phyloP scores from a whole-genome alignment of 352 stramenopile species.

The Hyaloperonospora arabidopsidis region DNA sequence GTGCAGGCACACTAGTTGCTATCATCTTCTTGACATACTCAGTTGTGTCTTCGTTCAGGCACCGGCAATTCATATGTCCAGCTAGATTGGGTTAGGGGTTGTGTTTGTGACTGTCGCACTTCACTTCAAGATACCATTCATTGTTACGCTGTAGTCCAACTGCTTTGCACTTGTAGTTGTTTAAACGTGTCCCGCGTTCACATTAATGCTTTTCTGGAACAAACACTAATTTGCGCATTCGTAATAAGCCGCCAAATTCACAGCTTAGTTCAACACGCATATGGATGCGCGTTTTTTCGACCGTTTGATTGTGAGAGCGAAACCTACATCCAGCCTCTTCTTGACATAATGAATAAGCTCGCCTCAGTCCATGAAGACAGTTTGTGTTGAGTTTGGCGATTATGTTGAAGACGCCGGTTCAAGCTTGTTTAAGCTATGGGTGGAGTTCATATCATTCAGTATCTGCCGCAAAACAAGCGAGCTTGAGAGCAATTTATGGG shows the following conservation, averaged over 20 bases:
- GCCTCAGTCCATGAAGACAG: neutral
- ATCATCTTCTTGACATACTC: neutral
- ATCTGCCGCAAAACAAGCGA: too few species aligned
- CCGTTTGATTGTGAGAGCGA: neutral
- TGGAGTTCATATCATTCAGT: too few species aligned
- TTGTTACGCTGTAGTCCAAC: neutral
- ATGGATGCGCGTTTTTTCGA: neutral
- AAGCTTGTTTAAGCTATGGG: too few species aligned
- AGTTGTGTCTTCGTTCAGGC: neutral
- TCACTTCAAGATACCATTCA: neutral
- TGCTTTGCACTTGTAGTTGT: neutral
- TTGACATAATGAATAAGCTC: neutral
- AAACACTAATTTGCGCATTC: neutral
- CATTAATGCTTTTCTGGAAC: neutral
- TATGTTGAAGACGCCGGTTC: too few species aligned
- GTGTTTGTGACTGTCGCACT: neutral
- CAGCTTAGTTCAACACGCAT: neutral
- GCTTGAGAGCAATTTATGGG: too few species aligned
- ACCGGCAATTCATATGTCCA: neutral
- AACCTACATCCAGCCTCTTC: neutral
- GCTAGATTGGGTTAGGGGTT: neutral
- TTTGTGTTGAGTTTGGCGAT: neutral
- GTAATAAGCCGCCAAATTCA: neutral
- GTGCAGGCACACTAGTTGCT: neutral
- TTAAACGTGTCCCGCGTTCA: neutral